Percentiles rank a stretch among this genome's conserved stretches.
These are phyloP conservation scores for Nakazawaea populi DNA, from an alignment of 805 yeast species.

Conservation along the genomic window DNA sequence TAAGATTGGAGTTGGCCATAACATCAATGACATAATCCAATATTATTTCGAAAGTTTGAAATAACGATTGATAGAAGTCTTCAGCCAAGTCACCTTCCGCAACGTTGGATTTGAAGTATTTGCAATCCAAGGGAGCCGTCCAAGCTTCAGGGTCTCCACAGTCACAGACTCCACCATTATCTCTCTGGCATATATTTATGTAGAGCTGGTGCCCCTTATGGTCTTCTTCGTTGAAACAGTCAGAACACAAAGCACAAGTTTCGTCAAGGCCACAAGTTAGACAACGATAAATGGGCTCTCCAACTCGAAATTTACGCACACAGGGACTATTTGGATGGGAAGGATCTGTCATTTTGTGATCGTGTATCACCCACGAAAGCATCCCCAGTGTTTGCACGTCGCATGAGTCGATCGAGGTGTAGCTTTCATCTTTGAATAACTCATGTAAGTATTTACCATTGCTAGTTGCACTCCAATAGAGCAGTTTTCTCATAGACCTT, in stretches of 20 bases:
- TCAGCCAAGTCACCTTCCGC: conserved; percentile 31
- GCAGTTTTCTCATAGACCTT: conserved; percentile 31
- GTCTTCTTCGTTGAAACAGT: conserved; percentile 63
- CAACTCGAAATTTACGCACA: conserved; percentile 63
- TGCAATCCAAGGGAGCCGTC: conserved; percentile 49
- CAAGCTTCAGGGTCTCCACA: conserved; percentile 91
- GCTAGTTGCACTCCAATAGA: conserved; percentile 37
- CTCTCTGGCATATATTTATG: conserved; percentile 56
- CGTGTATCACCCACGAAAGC: conserved; percentile 3
- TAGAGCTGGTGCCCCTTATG: conserved; percentile 73
- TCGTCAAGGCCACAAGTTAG: conserved; percentile 74
- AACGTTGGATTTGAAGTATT: conserved; percentile 26
- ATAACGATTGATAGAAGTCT: conserved; percentile 32
- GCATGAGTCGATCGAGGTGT: not conserved
- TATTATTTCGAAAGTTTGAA: conserved; percentile 36
- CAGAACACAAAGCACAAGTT: conserved; percentile 75
- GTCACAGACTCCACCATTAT: conserved; percentile 76
- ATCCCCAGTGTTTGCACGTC: conserved; percentile 3
- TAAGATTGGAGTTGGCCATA: conserved; percentile 41
- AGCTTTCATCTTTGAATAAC: conserved; percentile 23
- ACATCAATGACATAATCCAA: conserved; percentile 62
- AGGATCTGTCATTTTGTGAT: conserved; percentile 15
- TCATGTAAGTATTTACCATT: conserved; percentile 32
- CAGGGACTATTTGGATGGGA: conserved; percentile 66
- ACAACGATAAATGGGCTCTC: conserved; percentile 81